Base-by-base conservation (phyloP, 352 stramenopile genomes). In the Globisporangium radiosum region DNA sequence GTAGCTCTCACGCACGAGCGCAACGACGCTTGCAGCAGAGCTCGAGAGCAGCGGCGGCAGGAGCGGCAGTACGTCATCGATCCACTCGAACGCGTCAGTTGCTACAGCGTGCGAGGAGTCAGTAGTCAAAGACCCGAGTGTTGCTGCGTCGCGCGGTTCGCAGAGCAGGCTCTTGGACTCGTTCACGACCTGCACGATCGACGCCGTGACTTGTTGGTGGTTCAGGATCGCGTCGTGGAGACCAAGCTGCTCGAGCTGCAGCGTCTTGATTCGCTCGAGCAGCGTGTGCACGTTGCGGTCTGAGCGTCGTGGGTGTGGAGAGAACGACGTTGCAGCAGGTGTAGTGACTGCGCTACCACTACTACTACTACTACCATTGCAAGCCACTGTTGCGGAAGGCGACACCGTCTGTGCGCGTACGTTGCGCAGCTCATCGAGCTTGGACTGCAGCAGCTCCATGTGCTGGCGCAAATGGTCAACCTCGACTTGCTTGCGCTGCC, bases 401-500 rank as follows among this genome's bases (percentile, higher is more conserved):
- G 25, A 25, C 25, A 25, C 25, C 25, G 54, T 45, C 54, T 59
- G 44, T 15, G 48, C 50, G 37, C 37, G 39, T 14, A 40, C 37
- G 15, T 17, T 14, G 15, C 38, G 17, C 15, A 55, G 47, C 45
- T 56, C 48, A n/a, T 44, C 43, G 48, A 48, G 47, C 37, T 56
- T 61, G 52, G 45, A n/a, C 25, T 57, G 47, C 2, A 61, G 42
- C n/a, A 68, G 56, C 56, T 51, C 50, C 42, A 69, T 60, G 5
- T 56, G 56, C 39, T 61, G 40, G 25, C 60, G 61, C 54, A 67
- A 44, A 14, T 54, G 19, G 14, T 56, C 49, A 8, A 63, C 43
- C 1, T 51, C 57, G 38, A 58, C 53, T 19, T 63, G 59, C 50
- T 71, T 64, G 43, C 67, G 63, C 52, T 51, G 53, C 6, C 67